These are phyloP conservation scores for Plasmodium inui DNA, from an alignment of 169 alveolate species.

Conservation along the genomic window DNA sequence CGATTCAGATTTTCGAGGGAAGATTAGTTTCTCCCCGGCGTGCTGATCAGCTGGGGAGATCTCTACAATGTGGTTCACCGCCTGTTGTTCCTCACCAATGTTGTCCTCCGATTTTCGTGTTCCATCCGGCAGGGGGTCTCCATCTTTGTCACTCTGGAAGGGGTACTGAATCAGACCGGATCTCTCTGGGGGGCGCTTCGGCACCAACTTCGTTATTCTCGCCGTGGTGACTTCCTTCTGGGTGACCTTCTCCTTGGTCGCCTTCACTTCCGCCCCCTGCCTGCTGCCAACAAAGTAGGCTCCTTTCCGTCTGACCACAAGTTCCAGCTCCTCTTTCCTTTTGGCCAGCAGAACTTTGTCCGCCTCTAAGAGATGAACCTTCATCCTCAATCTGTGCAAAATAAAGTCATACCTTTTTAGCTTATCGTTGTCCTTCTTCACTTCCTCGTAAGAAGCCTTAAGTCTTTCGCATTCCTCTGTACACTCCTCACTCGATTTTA, in stretches of 20 bases:
- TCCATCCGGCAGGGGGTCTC: background rate
- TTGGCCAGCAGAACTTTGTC: conserved; percentile 13
- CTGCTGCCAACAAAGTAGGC: background rate
- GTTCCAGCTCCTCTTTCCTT: conserved; percentile 41
- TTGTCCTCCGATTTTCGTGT: background rate
- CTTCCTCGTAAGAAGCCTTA: background rate
- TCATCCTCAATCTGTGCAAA: conserved; percentile 33
- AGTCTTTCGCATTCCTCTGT: conserved; percentile 5
- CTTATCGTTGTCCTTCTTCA: conserved; percentile 47
- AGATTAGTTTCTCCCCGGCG: background rate
- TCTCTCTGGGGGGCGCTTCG: background rate
- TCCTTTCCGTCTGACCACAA: background rate
- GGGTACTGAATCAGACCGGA: background rate
- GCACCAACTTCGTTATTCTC: conserved; percentile 13
- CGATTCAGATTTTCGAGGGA: background rate
- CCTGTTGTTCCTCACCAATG: background rate
- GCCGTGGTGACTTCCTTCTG: background rate
- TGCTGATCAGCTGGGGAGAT: background rate
- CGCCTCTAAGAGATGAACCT: background rate
- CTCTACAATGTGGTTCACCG: background rate
- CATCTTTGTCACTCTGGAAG: background rate
- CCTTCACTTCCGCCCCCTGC: background rate
- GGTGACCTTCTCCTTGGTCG: background rate
- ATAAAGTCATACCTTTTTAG: conserved; percentile 7
- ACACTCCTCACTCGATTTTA: conserved; percentile 23